Percentiles rank a stretch among this genome's conserved stretches.
phyloP scores from a whole-genome alignment of 2,329 filamentous ascomycete genomes.

The Beauveria asiatica region DNA sequence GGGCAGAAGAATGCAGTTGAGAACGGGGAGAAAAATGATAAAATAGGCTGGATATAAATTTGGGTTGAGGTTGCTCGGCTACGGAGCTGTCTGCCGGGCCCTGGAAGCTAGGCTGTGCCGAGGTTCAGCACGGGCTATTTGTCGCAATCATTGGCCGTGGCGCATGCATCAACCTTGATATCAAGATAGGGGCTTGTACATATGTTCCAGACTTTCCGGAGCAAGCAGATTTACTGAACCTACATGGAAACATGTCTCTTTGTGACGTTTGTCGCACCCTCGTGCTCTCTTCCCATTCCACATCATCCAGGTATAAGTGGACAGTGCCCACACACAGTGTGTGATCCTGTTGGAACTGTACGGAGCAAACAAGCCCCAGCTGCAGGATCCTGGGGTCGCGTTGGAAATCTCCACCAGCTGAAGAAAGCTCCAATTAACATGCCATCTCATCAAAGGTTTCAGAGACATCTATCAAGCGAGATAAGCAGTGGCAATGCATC shows the following conservation, averaged over 20 bases:
- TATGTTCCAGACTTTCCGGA: background rate
- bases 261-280: background rate
- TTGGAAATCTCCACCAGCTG: constrained; percentile 3
- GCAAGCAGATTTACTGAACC: too few relatives aligned
- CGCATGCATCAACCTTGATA: background rate
- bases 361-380: background rate
- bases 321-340: background rate
- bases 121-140: background rate
- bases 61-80: background rate
- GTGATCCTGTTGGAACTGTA: background rate
- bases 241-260: too few relatives aligned
- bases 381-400: background rate
- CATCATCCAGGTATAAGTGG: background rate
- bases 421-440: background rate
- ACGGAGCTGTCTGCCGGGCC: background rate
- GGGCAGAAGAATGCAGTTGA: background rate
- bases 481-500: constrained; percentile 1
- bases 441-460: background rate
- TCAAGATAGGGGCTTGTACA: background rate
- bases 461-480: background rate
- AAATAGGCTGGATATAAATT: background rate
- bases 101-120: background rate
- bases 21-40: background rate
- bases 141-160: background rate
- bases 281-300: background rate